Conservation (phyloP, 495 filamentous ascomycete species). For the Cryomyces minteri region DNA sequence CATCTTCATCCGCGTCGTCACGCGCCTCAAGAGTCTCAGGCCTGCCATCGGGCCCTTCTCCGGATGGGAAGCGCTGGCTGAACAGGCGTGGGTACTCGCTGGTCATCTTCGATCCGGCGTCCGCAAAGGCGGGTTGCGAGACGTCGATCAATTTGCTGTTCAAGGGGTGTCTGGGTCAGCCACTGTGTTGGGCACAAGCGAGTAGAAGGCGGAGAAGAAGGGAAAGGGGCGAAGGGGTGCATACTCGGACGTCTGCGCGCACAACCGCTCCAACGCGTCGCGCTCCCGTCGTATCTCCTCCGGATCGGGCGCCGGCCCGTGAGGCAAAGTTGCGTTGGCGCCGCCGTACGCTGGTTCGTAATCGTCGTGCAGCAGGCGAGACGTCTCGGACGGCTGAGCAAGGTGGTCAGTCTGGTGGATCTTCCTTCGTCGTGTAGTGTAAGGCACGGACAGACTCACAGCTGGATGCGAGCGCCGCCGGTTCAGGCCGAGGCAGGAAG, state of each 20-base stretch:
- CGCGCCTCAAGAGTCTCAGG: background rate
- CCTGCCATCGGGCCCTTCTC: background rate
- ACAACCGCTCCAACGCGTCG: constrained; percentile 21
- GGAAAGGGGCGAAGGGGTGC: background rate
- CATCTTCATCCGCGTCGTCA: background rate
- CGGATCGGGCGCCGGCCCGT: constrained; percentile 8
- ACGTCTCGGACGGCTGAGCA: constrained; percentile 16
- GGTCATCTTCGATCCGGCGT: background rate
- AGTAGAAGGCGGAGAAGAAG: background rate
- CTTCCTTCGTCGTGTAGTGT: background rate
- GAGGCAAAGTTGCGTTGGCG: constrained; percentile 7
- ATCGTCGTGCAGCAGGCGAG: constrained; percentile 16
- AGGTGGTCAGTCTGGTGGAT: background rate
- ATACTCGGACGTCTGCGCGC: constrained; percentile 19
- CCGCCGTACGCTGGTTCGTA: constrained; percentile 18
- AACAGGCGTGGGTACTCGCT: background rate
- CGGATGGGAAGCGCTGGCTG: background rate
- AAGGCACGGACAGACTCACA: constrained; percentile 8
- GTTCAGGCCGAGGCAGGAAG: constrained; percentile 18
- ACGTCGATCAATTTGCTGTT: background rate
- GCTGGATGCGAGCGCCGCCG: constrained; percentile 17
- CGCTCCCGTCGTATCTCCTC: constrained; percentile 21
- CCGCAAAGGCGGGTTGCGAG: background rate
- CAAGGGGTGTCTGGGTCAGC: background rate
- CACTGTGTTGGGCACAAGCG: background rate